phyloP scores from a whole-genome alignment of 2,329 filamentous ascomycete species.

The Esteya vermicola region DNA sequence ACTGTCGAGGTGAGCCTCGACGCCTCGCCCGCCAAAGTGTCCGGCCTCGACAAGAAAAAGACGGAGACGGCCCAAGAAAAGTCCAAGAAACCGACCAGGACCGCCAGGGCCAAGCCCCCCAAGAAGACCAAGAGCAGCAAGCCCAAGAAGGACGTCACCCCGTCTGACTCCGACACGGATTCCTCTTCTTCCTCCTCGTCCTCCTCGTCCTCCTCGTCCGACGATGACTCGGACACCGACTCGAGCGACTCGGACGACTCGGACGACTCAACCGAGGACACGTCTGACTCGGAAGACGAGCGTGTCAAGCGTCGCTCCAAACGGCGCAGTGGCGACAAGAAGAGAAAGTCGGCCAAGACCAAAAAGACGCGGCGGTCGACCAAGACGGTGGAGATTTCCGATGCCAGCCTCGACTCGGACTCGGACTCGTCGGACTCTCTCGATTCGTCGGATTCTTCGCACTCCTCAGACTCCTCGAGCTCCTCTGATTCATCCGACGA shows the following conservation, averaged over 20 bases:
- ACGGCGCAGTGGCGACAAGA: constrained; percentile 18
- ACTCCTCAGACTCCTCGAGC: constrained; percentile 1
- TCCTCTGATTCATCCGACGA: too few relatives aligned
- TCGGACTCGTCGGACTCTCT: constrained; percentile 11
- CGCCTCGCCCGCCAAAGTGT: constrained; percentile 9
- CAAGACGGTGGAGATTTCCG: constrained; percentile 10
- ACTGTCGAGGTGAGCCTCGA: constrained; percentile 11
- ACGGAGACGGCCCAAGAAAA: constrained; percentile 9
- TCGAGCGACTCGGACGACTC: too few relatives aligned
- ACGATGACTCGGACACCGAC: constrained; percentile 8
- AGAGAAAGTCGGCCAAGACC: constrained; percentile 14
- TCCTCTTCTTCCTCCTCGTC: constrained; percentile 13
- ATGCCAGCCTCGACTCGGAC: constrained; percentile 5
- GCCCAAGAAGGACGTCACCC: constrained; percentile 11
- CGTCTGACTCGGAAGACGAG: constrained; percentile 13
- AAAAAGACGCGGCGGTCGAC: constrained; percentile 12
- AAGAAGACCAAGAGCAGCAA: constrained; percentile 18
- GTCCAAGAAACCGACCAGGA: background rate
- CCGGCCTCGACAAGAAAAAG: constrained; percentile 12
- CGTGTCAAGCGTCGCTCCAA: constrained; percentile 14
- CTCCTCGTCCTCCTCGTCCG: constrained; percentile 11
- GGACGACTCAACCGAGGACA: too few relatives aligned
- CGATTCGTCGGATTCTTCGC: background rate
- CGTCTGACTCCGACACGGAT: constrained; percentile 8
- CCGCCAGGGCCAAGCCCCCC: constrained; percentile 11